A percentile compares a stretch with the other conserved stretches of the same genome.
These are phyloP conservation scores for Yarrowia bubula DNA, from an alignment of 805 yeast genomes.

Conservation along the genomic window DNA sequence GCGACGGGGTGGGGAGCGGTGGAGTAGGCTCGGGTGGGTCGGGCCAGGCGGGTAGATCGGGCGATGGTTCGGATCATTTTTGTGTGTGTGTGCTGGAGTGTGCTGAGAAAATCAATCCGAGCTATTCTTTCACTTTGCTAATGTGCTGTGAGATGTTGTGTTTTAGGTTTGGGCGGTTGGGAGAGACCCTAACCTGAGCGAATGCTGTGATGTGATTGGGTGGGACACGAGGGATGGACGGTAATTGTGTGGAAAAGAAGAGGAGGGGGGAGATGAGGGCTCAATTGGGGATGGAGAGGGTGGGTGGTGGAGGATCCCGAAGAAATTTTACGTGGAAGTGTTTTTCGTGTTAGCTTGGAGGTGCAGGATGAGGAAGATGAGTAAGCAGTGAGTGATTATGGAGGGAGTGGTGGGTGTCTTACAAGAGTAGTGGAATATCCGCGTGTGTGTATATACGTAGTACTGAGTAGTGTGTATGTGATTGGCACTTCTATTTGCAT, in stretches of 20 bases:
- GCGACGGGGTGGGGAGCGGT: slow-evolving; percentile 26
- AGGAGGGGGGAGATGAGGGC: background rate
- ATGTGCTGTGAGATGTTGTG: slow-evolving; percentile 10
- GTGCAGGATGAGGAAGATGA: too few species aligned
- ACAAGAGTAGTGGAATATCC: too few species aligned
- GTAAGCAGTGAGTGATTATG: too few species aligned
- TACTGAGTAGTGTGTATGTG: too few species aligned
- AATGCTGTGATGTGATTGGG: slow-evolving; percentile 20
- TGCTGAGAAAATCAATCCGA: background rate
- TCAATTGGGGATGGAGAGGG: background rate
- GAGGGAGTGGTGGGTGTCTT: too few species aligned
- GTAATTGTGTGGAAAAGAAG: background rate
- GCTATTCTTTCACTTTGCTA: slow-evolving; percentile 22
- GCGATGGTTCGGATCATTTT: slow-evolving; percentile 25
- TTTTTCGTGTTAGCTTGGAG: too few species aligned
- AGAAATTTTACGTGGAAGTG: too few species aligned
- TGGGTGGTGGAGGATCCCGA: too few species aligned
- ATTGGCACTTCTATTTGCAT: too few species aligned
- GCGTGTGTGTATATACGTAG: too few species aligned
- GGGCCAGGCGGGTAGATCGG: slow-evolving; percentile 21
- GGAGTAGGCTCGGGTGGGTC: slow-evolving; percentile 21
- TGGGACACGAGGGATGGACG: background rate
- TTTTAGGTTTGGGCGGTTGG: background rate
- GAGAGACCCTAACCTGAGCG: background rate
- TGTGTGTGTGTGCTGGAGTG: background rate